Evolutionary conservation across 2,329 filamentous ascomycete species (phyloP).

Genomic region (Neospermospora avenae): DNA sequence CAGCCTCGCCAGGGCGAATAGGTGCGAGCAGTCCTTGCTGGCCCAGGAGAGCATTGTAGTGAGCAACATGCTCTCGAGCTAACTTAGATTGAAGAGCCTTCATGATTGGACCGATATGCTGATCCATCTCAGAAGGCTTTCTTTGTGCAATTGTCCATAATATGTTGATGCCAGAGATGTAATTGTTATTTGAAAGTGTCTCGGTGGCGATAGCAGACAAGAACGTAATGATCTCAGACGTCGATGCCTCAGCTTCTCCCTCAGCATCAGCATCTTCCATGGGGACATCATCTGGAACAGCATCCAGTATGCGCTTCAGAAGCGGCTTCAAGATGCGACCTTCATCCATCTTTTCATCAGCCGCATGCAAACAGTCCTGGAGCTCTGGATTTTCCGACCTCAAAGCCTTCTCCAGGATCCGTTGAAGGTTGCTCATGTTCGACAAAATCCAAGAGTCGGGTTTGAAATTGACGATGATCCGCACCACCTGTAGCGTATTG

Average conservation of each 20-base stretch:
- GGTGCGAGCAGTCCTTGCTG: constrained; percentile 41
- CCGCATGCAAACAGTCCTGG: constrained; percentile 83
- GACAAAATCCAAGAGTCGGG: constrained; percentile 85
- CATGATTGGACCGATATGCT: constrained; percentile 84
- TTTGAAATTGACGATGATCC: constrained; percentile 84
- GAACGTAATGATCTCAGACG: constrained; percentile 82
- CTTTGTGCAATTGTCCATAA: constrained; percentile 87
- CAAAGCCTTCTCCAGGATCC: constrained; percentile 83
- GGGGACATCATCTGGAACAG: constrained; percentile 74
- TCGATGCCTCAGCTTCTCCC: constrained; percentile 74
- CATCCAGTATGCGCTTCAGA: constrained; percentile 79
- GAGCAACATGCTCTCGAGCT: constrained; percentile 87
- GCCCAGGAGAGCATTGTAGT: constrained; percentile 58
- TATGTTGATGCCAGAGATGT: constrained; percentile 86
- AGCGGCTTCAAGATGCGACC: constrained; percentile 70
- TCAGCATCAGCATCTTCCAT: constrained; percentile 80
- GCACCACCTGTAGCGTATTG: constrained; percentile 89
- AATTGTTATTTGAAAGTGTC: constrained; percentile 74
- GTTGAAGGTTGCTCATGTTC: constrained; percentile 75
- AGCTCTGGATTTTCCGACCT: constrained; percentile 88
- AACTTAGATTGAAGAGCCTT: constrained; percentile 90
- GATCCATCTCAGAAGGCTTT: constrained; percentile 82
- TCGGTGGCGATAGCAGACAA: constrained; percentile 85
- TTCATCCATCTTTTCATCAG: constrained; percentile 67
- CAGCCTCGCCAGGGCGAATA: constrained; percentile 44